Conservation (phyloP, 331 rosid genomes). For the Dryas integrifolia region DNA sequence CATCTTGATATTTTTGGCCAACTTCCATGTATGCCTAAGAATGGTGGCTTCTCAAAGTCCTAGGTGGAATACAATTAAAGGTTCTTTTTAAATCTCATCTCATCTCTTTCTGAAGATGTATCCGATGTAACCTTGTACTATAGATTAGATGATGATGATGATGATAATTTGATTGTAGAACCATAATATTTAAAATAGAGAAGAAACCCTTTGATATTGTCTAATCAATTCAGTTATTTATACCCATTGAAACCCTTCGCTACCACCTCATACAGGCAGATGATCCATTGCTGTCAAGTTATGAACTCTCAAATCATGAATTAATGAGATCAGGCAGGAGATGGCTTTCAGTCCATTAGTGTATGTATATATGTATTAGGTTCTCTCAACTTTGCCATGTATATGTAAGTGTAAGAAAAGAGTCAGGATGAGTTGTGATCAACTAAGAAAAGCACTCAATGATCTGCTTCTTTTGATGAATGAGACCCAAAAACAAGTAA, state of each 20-base stretch:
- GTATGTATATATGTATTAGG: too few species aligned
- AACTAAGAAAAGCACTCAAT: too few species aligned
- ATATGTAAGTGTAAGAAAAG: too few species aligned
- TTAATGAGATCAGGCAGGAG: too few species aligned
- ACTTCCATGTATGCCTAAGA: neutral
- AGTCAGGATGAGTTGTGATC: too few species aligned
- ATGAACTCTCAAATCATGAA: too few species aligned
- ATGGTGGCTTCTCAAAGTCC: neutral
- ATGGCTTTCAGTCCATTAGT: too few species aligned
- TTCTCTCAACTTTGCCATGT: too few species aligned
- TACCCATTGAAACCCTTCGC: neutral
- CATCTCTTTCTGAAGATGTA: neutral
- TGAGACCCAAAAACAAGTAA: too few species aligned
- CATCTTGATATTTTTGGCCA: conserved; percentile 2
- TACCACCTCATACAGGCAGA: too few species aligned
- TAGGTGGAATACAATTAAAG: neutral
- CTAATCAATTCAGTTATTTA: neutral
- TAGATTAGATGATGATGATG: neutral
- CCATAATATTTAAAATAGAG: neutral
- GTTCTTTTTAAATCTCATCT: neutral
- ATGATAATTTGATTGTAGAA: conserved; percentile 12
- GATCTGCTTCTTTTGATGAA: too few species aligned
- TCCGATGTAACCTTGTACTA: conserved; percentile 2
- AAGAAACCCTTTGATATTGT: neutral
- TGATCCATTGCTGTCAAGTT: too few species aligned